phyloP scores from a whole-genome alignment of 2,329 filamentous ascomycete genomes.

The Colletotrichum cuscutae region DNA sequence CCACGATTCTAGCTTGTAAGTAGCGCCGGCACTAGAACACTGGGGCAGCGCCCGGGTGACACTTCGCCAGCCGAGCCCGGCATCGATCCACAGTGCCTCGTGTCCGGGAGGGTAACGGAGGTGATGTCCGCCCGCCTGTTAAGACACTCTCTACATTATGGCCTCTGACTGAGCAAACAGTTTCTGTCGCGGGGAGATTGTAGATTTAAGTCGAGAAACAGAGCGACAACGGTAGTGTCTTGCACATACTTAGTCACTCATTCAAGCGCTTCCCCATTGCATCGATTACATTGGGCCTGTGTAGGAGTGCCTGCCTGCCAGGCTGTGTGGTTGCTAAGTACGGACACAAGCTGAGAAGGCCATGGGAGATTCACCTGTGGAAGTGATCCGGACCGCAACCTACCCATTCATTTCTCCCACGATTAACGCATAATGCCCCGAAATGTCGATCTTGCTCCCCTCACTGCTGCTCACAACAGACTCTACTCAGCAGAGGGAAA shows the following conservation, averaged over 20 bases:
- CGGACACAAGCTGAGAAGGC: not conserved
- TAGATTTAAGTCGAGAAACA: not conserved
- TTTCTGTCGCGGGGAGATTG: not conserved
- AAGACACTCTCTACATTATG: not conserved
- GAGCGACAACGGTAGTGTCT: not conserved
- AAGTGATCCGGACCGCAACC: not conserved
- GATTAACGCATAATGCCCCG: not conserved
- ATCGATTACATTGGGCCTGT: not conserved
- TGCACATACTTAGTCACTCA: not conserved
- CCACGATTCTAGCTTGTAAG: not conserved
- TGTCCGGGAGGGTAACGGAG: not conserved
- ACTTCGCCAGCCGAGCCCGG: no score
- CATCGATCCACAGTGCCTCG: not conserved
- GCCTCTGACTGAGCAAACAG: slow-evolving; percentile 1
- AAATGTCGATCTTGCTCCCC: not conserved
- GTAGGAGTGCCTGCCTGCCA: no score
- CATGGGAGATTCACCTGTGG: not conserved
- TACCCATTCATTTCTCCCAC: not conserved
- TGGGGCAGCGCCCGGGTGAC: not conserved
- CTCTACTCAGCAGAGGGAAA: not conserved
- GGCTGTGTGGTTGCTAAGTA: not conserved
- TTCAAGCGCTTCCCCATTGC: not conserved
- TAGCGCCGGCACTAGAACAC: not conserved
- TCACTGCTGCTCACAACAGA: not conserved
- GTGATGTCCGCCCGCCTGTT: not conserved